Conservation (phyloP, 495 filamentous ascomycete genomes). For the Aspergillus incahuasiensis region DNA sequence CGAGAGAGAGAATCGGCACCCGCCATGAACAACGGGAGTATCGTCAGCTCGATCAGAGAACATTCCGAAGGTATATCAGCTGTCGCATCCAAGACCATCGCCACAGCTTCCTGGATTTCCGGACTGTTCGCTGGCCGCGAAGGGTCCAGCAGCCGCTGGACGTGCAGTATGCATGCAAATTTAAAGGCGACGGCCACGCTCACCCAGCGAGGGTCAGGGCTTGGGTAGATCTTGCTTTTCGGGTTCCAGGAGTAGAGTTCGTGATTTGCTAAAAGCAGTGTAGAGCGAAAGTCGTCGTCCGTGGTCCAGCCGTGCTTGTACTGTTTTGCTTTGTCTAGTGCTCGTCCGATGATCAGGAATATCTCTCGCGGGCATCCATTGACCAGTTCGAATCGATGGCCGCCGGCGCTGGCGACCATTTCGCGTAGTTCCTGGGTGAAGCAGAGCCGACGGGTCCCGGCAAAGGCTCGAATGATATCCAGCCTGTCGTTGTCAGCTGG, state of each 20-base stretch:
- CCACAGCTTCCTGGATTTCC: conserved; percentile 30
- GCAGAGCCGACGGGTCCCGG: conserved; percentile 28
- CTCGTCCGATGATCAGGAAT: conserved; percentile 31
- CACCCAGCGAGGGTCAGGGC: conserved; percentile 27
- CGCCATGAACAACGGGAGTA: conserved; percentile 37
- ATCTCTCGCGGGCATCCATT: conserved; percentile 36
- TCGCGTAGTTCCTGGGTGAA: conserved; percentile 33
- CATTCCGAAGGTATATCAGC: conserved; percentile 27
- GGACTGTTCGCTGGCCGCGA: conserved; percentile 19
- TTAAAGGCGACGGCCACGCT: conserved; percentile 30
- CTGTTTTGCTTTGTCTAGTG: conserved; percentile 31
- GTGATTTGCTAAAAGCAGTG: conserved; percentile 16
- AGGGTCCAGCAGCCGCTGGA: conserved; percentile 28
- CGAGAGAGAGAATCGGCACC: conserved; percentile 30
- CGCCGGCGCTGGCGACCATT: conserved; percentile 24
- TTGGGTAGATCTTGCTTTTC: conserved; percentile 24
- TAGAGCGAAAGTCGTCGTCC: conserved; percentile 17
- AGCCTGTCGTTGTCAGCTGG: conserved; percentile 18
- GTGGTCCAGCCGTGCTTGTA: conserved; percentile 22
- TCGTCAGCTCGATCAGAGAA: conserved; percentile 27
- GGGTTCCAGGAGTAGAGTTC: conserved; percentile 30
- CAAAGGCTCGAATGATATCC: conserved; percentile 37
- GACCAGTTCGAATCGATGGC: conserved; percentile 32
- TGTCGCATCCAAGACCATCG: conserved; percentile 27
- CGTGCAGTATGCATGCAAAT: conserved; percentile 34